These are phyloP conservation scores for Eucalyptus decipiens DNA, from an alignment of 345 rosid species.

Conservation along the genomic window DNA sequence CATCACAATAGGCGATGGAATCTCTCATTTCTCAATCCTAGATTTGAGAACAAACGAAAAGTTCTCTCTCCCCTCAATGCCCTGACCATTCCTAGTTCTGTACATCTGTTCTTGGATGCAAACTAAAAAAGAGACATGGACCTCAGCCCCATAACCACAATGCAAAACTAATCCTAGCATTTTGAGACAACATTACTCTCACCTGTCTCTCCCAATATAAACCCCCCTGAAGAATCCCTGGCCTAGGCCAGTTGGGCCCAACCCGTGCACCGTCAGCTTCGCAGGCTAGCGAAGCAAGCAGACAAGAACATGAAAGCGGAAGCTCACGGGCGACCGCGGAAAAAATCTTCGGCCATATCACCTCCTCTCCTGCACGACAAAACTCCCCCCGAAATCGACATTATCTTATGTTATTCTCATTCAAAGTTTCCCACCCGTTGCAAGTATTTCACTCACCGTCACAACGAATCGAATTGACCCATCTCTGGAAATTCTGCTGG, in stretches of 20 bases:
- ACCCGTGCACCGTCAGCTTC: neutral
- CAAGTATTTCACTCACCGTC: neutral
- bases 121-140: neutral
- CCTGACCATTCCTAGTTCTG: neutral
- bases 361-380: neutral
- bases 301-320: neutral
- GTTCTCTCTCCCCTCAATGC: neutral
- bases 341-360: neutral
- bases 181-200: neutral
- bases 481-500: neutral
- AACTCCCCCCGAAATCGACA: neutral
- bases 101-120: neutral
- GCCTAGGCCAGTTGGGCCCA: neutral
- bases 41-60: neutral
- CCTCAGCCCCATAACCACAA: neutral
- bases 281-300: neutral
- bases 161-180: neutral
- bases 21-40: neutral
- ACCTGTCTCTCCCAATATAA: neutral
- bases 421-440: neutral
- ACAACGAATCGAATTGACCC: neutral
- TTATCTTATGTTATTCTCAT: neutral
- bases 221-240: neutral
- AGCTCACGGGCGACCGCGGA: neutral
- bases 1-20: neutral